These are phyloP conservation scores for Neophaeococcomyces mojaviensis DNA, from an alignment of 2,329 filamentous ascomycete genomes.

Conservation along the genomic window DNA sequence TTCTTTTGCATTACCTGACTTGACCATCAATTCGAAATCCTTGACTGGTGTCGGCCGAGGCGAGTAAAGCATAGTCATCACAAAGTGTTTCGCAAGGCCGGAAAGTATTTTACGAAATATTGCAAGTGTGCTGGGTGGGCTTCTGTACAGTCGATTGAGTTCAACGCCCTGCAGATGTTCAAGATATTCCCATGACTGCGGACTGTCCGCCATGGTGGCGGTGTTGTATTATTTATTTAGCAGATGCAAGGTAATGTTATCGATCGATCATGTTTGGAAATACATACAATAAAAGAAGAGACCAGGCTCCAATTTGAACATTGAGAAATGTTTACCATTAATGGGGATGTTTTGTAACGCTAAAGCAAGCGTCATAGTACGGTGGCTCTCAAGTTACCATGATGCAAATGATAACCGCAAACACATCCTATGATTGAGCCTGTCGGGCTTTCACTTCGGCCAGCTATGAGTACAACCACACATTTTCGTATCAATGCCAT, in stretches of 20 bases:
- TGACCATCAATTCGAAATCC: slow-evolving; percentile 81
- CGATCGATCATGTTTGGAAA: background rate
- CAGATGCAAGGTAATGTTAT: background rate
- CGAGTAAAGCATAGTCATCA: slow-evolving; percentile 92
- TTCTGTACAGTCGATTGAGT: slow-evolving; percentile 86
- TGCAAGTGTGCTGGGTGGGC: slow-evolving; percentile 88
- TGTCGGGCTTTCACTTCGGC: too few species aligned
- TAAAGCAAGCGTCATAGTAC: too few species aligned
- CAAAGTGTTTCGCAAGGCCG: slow-evolving; percentile 86
- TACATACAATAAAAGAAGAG: too few species aligned
- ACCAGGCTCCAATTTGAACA: too few species aligned
- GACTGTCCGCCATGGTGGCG: slow-evolving; percentile 18
- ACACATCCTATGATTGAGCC: too few species aligned
- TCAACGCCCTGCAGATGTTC: slow-evolving; percentile 84
- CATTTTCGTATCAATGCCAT: too few species aligned
- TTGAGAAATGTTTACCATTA: too few species aligned
- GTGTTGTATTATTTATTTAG: background rate
- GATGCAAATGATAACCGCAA: too few species aligned
- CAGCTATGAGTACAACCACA: too few species aligned
- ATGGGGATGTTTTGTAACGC: too few species aligned
- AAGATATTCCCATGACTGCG: slow-evolving; percentile 75
- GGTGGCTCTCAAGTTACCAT: too few species aligned
- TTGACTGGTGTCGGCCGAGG: slow-evolving; percentile 68
- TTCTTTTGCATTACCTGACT: slow-evolving; percentile 59
- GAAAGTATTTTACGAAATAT: slow-evolving; percentile 97